Evolutionary conservation across 2,329 filamentous ascomycete genomes (phyloP).

Genomic region (Pseudopyricularia javanii): DNA sequence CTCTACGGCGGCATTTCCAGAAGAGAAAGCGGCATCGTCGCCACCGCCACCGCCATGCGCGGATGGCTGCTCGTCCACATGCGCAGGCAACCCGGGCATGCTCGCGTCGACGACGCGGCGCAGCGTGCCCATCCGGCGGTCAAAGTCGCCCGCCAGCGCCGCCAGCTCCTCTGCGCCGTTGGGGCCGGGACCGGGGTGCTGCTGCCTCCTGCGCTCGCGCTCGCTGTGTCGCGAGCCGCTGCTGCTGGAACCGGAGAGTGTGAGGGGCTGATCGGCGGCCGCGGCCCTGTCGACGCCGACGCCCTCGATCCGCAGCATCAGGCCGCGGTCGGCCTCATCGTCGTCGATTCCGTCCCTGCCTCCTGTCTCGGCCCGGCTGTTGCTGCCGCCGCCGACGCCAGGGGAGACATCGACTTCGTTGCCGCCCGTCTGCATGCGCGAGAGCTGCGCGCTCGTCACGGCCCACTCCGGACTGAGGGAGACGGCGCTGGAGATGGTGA

Average conservation of each 20-base stretch:
- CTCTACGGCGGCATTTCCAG: background rate
- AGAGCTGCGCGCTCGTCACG: constrained; percentile 32
- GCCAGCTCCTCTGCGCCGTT: constrained; percentile 36
- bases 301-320: constrained; percentile 55
- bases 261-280: background rate
- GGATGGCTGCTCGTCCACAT: background rate
- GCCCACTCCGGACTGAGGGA: constrained; percentile 67
- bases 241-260: constrained; percentile 1
- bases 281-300: constrained; percentile 16
- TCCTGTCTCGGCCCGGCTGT: constrained; percentile 5
- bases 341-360: constrained; percentile 14
- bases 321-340: constrained; percentile 8
- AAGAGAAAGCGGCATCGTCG: background rate
- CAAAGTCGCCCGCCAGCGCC: constrained; percentile 42
- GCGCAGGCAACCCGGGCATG: background rate
- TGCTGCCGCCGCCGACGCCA: constrained; percentile 1
- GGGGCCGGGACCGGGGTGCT: constrained; percentile 7
- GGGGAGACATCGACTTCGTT: constrained; percentile 20
- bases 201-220: background rate
- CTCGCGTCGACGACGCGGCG: constrained; percentile 39
- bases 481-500: constrained; percentile 53
- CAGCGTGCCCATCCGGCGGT: constrained; percentile 41
- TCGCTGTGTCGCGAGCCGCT: constrained; percentile 5
- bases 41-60: background rate
- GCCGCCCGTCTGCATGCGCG: constrained; percentile 18